Percentiles rank a stretch among this genome's conserved stretches.
Conservation (phyloP, 2,329 filamentous ascomycete genomes). For the Huntiella moniliformis region DNA sequence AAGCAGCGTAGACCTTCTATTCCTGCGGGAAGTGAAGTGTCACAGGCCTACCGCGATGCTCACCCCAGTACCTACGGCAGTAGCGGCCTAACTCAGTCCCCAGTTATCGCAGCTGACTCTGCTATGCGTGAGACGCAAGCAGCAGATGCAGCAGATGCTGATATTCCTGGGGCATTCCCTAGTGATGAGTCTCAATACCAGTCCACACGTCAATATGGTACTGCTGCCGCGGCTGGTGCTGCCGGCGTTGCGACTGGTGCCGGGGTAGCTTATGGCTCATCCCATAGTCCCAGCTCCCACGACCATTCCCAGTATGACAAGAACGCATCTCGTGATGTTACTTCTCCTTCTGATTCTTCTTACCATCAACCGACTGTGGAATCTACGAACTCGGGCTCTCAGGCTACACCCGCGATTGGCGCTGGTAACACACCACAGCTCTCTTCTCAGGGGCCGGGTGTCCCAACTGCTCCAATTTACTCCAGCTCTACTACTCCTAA, state of each 20-base stretch:
- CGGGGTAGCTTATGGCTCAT: background rate
- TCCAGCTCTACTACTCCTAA: too few species aligned
- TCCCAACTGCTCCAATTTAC: too few species aligned
- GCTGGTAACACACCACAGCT: too few species aligned
- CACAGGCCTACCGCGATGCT: background rate
- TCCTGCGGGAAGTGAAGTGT: background rate
- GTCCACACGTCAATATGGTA: background rate
- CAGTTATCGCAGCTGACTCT: background rate
- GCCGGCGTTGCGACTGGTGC: background rate
- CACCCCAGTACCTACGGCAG: background rate
- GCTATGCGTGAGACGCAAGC: background rate
- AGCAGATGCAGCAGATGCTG: background rate
- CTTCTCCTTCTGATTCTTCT: too few species aligned
- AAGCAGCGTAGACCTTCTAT: background rate
- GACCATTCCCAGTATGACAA: too few species aligned
- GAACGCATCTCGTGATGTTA: too few species aligned
- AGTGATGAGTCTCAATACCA: background rate
- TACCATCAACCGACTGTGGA: too few species aligned
- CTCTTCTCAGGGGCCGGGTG: too few species aligned
- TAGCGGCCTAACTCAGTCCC: background rate
- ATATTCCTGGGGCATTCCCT: conserved; percentile 8
- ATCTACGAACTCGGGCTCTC: too few species aligned
- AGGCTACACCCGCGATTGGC: too few species aligned
- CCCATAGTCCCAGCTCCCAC: too few species aligned
- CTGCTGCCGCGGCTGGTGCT: conserved; percentile 1